Evolutionary conservation across 352 stramenopile genomes (phyloP).

Genomic region (Phytopythium litorale): DNA sequence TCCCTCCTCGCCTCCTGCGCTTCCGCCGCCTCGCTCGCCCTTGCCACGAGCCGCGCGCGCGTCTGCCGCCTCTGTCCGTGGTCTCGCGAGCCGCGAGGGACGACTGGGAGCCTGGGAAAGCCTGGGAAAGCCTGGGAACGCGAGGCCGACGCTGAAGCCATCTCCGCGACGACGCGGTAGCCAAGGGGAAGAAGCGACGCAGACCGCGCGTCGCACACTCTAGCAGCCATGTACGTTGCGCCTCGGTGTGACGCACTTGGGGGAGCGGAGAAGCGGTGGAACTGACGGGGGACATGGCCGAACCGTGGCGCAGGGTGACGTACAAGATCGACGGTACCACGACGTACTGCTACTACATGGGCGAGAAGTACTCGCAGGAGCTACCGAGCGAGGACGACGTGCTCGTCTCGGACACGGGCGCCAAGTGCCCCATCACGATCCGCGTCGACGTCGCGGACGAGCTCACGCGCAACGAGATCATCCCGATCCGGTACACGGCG

Average conservation of each 20-base stretch:
- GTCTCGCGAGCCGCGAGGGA: background rate
- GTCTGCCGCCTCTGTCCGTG: background rate
- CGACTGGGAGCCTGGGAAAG: background rate
- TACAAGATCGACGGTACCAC: conserved; percentile 78
- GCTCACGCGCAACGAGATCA: conserved; percentile 40
- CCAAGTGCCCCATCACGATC: conserved; percentile 58
- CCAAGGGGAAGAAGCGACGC: background rate
- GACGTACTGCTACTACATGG: conserved; percentile 81
- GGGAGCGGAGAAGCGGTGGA: background rate
- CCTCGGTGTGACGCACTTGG: background rate
- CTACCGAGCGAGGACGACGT: conserved; percentile 40
- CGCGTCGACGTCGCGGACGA: conserved; percentile 53
- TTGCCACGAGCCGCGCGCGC: background rate
- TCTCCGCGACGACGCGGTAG: background rate
- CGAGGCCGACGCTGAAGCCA: background rate
- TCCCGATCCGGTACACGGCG: conserved; percentile 61
- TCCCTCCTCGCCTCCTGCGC: background rate
- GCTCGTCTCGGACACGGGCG: conserved; percentile 31
- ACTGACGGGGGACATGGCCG: background rate
- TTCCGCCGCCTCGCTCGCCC: background rate
- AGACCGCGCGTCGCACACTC: background rate
- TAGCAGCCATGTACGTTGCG: conserved; percentile 6
- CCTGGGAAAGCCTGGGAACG: no score
- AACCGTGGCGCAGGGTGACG: conserved; percentile 19
- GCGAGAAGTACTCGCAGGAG: conserved; percentile 52